Evolutionary conservation across 345 rosid species (phyloP), one percentile per base, ranked within the genome.

Genomic region (Eutrema japonicum): DNA sequence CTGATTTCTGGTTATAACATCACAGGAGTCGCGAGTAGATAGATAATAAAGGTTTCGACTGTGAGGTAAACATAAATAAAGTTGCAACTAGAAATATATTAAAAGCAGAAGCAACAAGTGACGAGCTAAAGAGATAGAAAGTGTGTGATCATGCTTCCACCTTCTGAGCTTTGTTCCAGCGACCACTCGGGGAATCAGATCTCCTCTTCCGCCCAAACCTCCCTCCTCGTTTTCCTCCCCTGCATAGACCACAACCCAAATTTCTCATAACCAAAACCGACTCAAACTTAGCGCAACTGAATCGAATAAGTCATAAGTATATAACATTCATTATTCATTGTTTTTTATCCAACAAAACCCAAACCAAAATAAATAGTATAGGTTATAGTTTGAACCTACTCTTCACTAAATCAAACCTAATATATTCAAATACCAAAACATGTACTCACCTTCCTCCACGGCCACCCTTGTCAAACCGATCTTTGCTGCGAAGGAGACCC

Each of bases 191-290:
- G 0, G 83, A 82, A 79, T 86, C 74, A 2, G 83, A 80, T 16
- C 83, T 90, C 61, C 93, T 82, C 12, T 79, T 70, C 13, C 91
- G 88, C 40, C 72, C 56, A 11, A 85, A 89, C 54, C 85, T 92
- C 46, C 99, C 91, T 10, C 98, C 95, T 70, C 77, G 36, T 79
- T 56, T 92, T 71, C 92, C 97, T 82, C 96, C 96, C 80, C 97
- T 90, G 84, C 72, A 57, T 5, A 76, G 14, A 63, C 71, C 61
- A 64, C 14, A 18, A 5, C 55, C 36, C 0, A 18, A 7, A 8
- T 26, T 9, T 68, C 41, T 51, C 38, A 41, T 4, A 8, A 38
- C 37, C 0, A 57, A 40, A 8, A 46, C 11, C 0, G 33, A n/a
- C 38, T 13, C 45, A 11, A 41, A 10, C 45, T 41, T 41, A 41